Evolutionary conservation across 2,329 filamentous ascomycete genomes (phyloP), one percentile per base, ranked within the genome.

Genomic region (Talaromyces verruculosus): DNA sequence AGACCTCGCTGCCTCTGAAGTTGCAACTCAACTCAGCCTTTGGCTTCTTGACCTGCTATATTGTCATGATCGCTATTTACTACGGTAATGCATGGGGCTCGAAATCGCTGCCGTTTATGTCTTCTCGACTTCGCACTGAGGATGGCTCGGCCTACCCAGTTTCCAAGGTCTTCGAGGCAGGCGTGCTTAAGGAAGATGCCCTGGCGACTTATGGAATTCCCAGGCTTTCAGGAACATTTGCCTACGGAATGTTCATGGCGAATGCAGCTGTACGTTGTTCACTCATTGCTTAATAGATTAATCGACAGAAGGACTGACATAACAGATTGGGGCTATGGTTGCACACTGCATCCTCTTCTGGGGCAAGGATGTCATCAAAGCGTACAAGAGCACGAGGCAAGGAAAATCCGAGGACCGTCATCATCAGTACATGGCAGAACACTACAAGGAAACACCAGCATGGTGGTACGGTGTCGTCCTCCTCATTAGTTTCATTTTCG

Each of bases 301-400:
- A 13, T 37, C 17, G 55, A 8, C 17, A 10, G 13, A 13, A 2
- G 8, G n/a, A 30, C 57, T 60, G 39, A 60, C 11, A 41, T 19
- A 39, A n/a, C 66, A 84, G 80, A 87, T 87, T 59, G 85, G 85
- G 1, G 85, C 85, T 5, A 71, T 87, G 28, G 76, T 87, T 33
- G 72, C 78, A 2, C 85, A 87, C 67, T 82, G 80, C 67, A 65
- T 83, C 60, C 71, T 87, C 5, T 87, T 88, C 70, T 87, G 84
- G 83, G 83, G 85, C 3, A 78, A 78, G 4, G 85, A 87, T 65
- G 78, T 86, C n/a, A 57, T 76, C 2, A 70, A 70, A 6, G 77
- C 85, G 0, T 86, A 79, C 72, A 82, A 81, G 70, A 82, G 75
- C n/a, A 80, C 83, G 0, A 80, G 67, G 22, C 70, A 74, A 3